A percentile compares a stretch with the other conserved stretches of the same genome.
Evolutionary conservation across 2,329 filamentous ascomycete genomes (phyloP).

Genomic region (Coniochaeta hoffmannii): DNA sequence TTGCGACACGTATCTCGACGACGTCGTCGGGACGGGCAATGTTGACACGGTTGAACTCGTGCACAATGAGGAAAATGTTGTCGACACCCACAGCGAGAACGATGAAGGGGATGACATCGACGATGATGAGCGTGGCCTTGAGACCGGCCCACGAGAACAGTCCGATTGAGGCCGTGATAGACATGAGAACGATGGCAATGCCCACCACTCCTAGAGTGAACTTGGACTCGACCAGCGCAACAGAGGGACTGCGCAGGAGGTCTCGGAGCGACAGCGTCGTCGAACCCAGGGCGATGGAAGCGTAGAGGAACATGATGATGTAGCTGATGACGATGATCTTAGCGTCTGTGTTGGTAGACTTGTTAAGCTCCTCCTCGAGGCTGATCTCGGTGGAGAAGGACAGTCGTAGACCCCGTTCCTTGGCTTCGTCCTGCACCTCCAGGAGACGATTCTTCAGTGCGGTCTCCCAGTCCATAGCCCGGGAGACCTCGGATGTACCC

Average conservation of each 20-base stretch:
- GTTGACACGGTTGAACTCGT: constrained; percentile 95
- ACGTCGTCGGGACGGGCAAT: constrained; percentile 81
- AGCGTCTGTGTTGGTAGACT: constrained; percentile 95
- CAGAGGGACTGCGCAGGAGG: constrained; percentile 72
- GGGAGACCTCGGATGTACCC: constrained; percentile 59
- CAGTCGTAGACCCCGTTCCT: constrained; percentile 68
- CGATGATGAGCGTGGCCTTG: constrained; percentile 95
- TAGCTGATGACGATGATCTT: constrained; percentile 97
- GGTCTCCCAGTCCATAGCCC: constrained; percentile 84
- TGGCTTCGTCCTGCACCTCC: constrained; percentile 73
- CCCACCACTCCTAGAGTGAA: constrained; percentile 92
- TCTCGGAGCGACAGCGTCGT: constrained; percentile 73
- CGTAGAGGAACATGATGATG: constrained; percentile 97
- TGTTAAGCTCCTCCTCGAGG: constrained; percentile 91
- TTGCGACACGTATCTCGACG: constrained; percentile 78
- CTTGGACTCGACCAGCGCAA: constrained; percentile 88
- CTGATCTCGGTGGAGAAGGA: constrained; percentile 96
- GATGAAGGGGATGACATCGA: constrained; percentile 96
- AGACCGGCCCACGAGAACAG: constrained; percentile 87
- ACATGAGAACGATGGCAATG: constrained; percentile 95
- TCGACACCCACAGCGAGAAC: constrained; percentile 95
- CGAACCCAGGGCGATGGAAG: constrained; percentile 84
- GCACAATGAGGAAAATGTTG: constrained; percentile 97
- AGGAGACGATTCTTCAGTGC: constrained; percentile 67
- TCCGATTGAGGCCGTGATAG: constrained; percentile 89